Evolutionary conservation across 2,329 filamentous ascomycete species (phyloP).

Genomic region (Trichophyton schoenleinii): DNA sequence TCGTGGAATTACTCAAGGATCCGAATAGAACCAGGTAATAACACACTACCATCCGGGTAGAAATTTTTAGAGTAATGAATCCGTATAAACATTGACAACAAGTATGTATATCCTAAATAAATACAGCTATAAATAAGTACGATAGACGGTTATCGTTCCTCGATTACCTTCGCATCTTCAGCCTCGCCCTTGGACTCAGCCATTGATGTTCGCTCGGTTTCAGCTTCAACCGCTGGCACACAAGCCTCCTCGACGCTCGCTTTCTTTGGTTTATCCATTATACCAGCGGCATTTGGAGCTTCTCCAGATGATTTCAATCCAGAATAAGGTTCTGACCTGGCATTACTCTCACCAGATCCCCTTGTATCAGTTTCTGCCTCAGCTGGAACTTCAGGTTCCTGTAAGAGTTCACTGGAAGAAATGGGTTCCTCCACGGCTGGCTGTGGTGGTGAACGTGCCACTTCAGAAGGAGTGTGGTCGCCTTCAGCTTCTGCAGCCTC

Average conservation of each 20-base stretch:
- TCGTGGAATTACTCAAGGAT: too few relatives aligned
- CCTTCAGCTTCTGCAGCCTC: not conserved
- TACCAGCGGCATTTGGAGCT: not conserved
- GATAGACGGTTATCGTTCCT: not conserved
- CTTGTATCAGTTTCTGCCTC: not conserved
- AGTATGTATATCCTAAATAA: not conserved
- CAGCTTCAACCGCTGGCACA: not conserved
- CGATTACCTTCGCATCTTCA: not conserved
- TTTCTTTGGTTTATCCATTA: not conserved
- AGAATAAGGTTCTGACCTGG: not conserved
- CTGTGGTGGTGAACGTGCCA: not conserved
- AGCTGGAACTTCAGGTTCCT: not conserved
- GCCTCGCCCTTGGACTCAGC: not conserved
- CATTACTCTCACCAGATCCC: not conserved
- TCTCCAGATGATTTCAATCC: not conserved
- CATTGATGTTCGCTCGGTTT: not conserved
- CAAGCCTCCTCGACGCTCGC: not conserved
- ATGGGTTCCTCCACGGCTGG: not conserved
- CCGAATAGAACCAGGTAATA: too few relatives aligned
- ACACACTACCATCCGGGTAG: too few relatives aligned
- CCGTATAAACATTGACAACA: not conserved
- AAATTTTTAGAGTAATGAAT: not conserved
- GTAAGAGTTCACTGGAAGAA: not conserved
- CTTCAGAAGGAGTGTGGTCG: not conserved
- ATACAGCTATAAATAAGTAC: not conserved